These are phyloP conservation scores for Tolypocladium cylindrosporum DNA, from an alignment of 2,329 filamentous ascomycete species.

Conservation along the genomic window DNA sequence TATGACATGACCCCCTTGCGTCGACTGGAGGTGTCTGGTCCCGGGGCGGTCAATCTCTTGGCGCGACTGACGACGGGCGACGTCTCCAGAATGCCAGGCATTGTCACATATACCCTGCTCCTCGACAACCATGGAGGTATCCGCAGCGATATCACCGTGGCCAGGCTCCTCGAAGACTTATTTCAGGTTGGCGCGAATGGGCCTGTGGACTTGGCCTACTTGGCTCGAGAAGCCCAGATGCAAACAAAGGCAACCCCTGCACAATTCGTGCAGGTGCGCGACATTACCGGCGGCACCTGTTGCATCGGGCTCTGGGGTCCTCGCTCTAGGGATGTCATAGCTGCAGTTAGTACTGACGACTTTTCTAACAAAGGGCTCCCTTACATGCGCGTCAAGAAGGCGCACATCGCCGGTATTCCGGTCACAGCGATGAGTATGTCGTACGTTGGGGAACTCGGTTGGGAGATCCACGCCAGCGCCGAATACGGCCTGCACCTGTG, in stretches of 20 bases:
- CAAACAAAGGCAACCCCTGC: slow-evolving; percentile 30
- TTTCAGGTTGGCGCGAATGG: slow-evolving; percentile 50
- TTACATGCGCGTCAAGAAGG: slow-evolving; percentile 38
- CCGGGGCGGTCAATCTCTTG: slow-evolving; percentile 44
- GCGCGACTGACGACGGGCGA: slow-evolving; percentile 42
- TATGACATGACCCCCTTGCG: slow-evolving; percentile 54
- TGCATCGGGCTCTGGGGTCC: slow-evolving; percentile 56
- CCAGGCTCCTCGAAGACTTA: slow-evolving; percentile 35
- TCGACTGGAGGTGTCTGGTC: slow-evolving; percentile 46
- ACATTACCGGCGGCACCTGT: slow-evolving; percentile 50
- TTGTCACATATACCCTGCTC: slow-evolving; percentile 46
- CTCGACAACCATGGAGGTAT: slow-evolving; percentile 44
- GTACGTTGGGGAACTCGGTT: slow-evolving; percentile 51
- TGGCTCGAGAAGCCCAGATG: slow-evolving; percentile 39
- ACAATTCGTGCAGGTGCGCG: slow-evolving; percentile 40
- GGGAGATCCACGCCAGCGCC: slow-evolving; percentile 51
- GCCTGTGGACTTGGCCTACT: slow-evolving; percentile 42
- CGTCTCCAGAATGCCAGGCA: slow-evolving; percentile 34
- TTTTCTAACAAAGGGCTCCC: slow-evolving; percentile 34
- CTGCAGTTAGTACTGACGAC: slow-evolving; percentile 31
- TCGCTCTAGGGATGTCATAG: slow-evolving; percentile 39
- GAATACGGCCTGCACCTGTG: slow-evolving; percentile 49
- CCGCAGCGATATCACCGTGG: slow-evolving; percentile 46
- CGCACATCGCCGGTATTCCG: slow-evolving; percentile 42
- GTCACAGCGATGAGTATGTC: slow-evolving; percentile 46